These are phyloP conservation scores for Calonectria pseudoturangicola DNA, from an alignment of 2,329 filamentous ascomycete species.

Conservation along the genomic window DNA sequence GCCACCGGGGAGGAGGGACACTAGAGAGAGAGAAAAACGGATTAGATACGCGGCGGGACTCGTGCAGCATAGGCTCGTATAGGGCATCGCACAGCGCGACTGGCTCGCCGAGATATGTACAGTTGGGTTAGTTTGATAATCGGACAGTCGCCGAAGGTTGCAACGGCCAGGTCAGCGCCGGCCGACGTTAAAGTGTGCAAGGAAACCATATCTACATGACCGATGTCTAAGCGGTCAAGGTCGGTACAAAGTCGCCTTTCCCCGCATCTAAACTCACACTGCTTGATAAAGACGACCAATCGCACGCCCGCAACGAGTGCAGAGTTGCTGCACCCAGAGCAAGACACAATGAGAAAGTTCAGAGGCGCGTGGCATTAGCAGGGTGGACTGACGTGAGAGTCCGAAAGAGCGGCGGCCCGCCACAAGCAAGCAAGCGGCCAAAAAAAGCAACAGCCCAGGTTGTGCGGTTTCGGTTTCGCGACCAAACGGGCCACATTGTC, in stretches of 20 bases:
- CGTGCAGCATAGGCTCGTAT: not conserved
- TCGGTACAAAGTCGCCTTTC: slow-evolving; percentile 30
- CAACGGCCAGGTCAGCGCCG: slow-evolving; percentile 19
- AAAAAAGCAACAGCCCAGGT: slow-evolving; percentile 5
- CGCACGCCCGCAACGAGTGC: not conserved
- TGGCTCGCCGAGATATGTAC: slow-evolving; percentile 6
- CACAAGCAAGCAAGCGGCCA: slow-evolving; percentile 25
- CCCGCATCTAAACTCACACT: slow-evolving; percentile 22
- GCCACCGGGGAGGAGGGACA: slow-evolving; percentile 10
- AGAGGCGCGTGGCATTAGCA: slow-evolving; percentile 20
- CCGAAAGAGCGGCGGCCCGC: slow-evolving; percentile 26
- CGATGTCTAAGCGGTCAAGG: slow-evolving; percentile 11
- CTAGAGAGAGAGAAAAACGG: not conserved
- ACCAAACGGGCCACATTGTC: not conserved
- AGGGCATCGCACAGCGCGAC: not conserved
- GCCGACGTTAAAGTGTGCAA: slow-evolving; percentile 6
- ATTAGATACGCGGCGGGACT: not conserved
- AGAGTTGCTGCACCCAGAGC: slow-evolving; percentile 16
- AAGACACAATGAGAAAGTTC: slow-evolving; percentile 6
- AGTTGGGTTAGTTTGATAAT: slow-evolving; percentile 22
- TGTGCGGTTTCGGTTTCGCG: slow-evolving; percentile 27
- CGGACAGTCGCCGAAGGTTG: slow-evolving; percentile 33
- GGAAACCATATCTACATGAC: slow-evolving; percentile 12
- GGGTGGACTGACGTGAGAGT: slow-evolving; percentile 38
- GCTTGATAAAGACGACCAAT: slow-evolving; percentile 1